Conservation (phyloP, 2,329 filamentous ascomycete species). For the Waltergamsia citrina region DNA sequence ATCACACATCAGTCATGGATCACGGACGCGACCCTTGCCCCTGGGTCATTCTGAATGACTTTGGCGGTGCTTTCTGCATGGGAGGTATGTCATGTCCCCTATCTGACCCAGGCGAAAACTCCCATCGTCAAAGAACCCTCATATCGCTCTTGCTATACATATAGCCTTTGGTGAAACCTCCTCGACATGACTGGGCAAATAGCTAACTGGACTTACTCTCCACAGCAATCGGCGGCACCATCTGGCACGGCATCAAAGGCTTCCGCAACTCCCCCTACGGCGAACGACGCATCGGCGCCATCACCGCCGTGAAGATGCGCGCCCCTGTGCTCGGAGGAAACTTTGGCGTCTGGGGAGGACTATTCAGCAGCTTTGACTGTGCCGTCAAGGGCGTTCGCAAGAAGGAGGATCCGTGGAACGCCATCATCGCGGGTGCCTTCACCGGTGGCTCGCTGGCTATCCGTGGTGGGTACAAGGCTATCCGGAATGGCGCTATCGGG, state of each 20-base stretch:
- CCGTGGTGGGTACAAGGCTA: conserved; percentile 83
- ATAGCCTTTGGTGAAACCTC: no score
- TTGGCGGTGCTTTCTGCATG: conserved; percentile 95
- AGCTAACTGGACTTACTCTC: conserved; percentile 11
- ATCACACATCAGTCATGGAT: conserved; percentile 54
- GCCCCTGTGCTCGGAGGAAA: conserved; percentile 95
- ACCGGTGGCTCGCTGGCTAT: conserved; percentile 88
- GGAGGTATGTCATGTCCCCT: conserved; percentile 54
- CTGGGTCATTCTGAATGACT: conserved; percentile 94
- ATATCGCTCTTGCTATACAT: no score
- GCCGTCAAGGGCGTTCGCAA: conserved; percentile 86
- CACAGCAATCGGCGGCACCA: conserved; percentile 71
- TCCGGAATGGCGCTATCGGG: conserved; percentile 91
- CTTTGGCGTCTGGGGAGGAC: conserved; percentile 94
- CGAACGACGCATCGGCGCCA: conserved; percentile 87
- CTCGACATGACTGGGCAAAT: no score
- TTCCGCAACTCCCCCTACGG: conserved; percentile 85
- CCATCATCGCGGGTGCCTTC: conserved; percentile 95
- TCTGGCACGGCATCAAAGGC: conserved; percentile 97
- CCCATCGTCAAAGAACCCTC: no score
- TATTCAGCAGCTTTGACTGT: conserved; percentile 95
- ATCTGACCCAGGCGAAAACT: no score
- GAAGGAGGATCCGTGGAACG: conserved; percentile 98
- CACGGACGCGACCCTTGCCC: conserved; percentile 95
- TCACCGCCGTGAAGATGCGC: conserved; percentile 96